phyloP scores from a whole-genome alignment of 1,284 basidiomycete species.

The Ceratobasidium sp. region DNA sequence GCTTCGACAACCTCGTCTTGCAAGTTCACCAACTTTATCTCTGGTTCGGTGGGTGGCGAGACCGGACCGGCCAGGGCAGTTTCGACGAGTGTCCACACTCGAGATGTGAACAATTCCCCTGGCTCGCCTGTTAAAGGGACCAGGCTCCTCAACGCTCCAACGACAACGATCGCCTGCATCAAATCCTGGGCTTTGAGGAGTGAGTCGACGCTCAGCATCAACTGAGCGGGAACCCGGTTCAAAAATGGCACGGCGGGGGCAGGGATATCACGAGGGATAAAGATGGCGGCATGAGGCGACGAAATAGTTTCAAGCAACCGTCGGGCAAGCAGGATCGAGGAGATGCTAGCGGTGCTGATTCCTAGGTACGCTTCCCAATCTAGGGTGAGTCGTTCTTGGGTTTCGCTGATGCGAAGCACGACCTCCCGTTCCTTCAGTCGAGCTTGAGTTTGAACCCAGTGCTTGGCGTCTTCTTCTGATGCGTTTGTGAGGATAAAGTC shows the following conservation, averaged over 20 bases:
- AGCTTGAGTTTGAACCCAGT: constrained; percentile 2
- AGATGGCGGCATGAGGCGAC: not conserved
- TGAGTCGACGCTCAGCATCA: constrained; percentile 17
- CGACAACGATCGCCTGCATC: constrained; percentile 15
- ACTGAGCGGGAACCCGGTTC: constrained; percentile 17
- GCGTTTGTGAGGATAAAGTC: constrained; percentile 14
- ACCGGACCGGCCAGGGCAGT: not conserved
- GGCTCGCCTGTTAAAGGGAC: not conserved
- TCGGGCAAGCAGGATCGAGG: not conserved
- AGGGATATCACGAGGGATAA: constrained; percentile 5
- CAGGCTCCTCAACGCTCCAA: constrained; percentile 13
- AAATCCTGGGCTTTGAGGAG: constrained; percentile 12
- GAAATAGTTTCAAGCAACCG: constrained; percentile 16
- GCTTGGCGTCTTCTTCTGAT: constrained; percentile 12
- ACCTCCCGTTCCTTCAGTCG: constrained; percentile 14
- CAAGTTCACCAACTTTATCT: constrained; percentile 11
- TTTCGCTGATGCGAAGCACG: not conserved
- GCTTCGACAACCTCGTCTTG: constrained; percentile 22
- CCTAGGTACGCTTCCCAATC: constrained; percentile 2
- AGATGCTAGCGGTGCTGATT: not conserved
- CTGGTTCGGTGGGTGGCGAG: not conserved
- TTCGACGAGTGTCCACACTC: constrained; percentile 13
- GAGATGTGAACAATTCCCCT: not conserved
- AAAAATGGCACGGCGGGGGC: not conserved
- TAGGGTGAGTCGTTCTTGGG: constrained; percentile 3